Conservation (phyloP, 2,329 filamentous ascomycete genomes). For the Zymoseptoria brevis region DNA sequence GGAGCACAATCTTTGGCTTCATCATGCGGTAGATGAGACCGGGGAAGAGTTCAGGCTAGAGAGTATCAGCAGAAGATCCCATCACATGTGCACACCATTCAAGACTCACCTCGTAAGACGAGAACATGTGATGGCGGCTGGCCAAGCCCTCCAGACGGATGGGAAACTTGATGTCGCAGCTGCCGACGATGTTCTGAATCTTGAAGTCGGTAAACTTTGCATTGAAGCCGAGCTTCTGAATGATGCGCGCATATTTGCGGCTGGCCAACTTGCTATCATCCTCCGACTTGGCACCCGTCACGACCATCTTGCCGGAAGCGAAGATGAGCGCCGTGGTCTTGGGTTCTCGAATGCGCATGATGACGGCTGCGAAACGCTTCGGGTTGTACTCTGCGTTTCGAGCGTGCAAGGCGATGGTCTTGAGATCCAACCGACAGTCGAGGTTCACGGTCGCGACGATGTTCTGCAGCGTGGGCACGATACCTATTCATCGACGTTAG, state of each 20-base stretch:
- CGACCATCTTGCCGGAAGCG: conserved; percentile 98
- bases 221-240: conserved; percentile 99
- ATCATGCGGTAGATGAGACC: conserved; percentile 99
- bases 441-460: conserved; percentile 87
- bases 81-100: background rate
- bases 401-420: conserved; percentile 97
- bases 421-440: conserved; percentile 91
- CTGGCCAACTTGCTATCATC: conserved; percentile 96
- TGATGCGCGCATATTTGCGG: conserved; percentile 96
- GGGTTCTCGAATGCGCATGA: conserved; percentile 98
- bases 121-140: conserved; percentile 97
- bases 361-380: conserved; percentile 52
- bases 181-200: conserved; percentile 99
- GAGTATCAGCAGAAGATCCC: background rate
- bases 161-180: conserved; percentile 98
- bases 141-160: conserved; percentile 94
- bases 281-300: conserved; percentile 94
- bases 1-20: conserved; percentile 95
- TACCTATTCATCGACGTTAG: conserved; percentile 45
- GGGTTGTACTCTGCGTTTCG: conserved; percentile 98
- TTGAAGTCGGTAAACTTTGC: conserved; percentile 99
- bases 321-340: conserved; percentile 99
- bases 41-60: conserved; percentile 79
- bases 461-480: conserved; percentile 21
- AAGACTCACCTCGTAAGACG: conserved; percentile 68